Percentiles rank a stretch among this genome's conserved stretches.
These are phyloP conservation scores for Coniferiporia sulphurascens DNA, from an alignment of 1,284 basidiomycete species.

Conservation along the genomic window DNA sequence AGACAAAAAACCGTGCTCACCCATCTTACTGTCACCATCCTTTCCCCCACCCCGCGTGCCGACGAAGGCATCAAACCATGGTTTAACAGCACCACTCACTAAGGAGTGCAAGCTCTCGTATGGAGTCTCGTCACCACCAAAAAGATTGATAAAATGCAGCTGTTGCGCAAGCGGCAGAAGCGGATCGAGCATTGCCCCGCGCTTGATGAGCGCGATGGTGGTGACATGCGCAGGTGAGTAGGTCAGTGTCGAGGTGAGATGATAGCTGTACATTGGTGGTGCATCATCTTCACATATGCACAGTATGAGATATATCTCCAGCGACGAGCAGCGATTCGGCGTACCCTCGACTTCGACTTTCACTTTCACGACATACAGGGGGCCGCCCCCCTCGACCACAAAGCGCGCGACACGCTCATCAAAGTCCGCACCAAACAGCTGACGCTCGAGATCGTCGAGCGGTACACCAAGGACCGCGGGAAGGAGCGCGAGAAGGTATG, in stretches of 20 bases:
- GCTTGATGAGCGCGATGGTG: conserved; percentile 94
- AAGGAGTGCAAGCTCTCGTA: conserved; percentile 97
- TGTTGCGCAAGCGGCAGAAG: conserved; percentile 77
- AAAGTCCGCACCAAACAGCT: conserved; percentile 70
- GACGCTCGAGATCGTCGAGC: conserved; percentile 52
- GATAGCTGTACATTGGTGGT: conserved; percentile 59
- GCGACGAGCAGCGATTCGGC: conserved; percentile 21
- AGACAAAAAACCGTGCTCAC: conserved; percentile 34
- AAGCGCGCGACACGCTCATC: conserved; percentile 70
- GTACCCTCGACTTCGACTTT: conserved; percentile 67
- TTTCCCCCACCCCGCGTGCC: conserved; percentile 70
- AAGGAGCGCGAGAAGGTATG: conserved; percentile 64
- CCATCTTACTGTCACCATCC: conserved; percentile 84
- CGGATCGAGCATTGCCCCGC: conserved; percentile 79
- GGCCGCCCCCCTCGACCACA: conserved; percentile 64
- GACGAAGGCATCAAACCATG: conserved; percentile 98
- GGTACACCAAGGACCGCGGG: conserved; percentile 70
- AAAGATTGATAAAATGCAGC: conserved; percentile 89
- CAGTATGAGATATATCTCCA: conserved; percentile 8
- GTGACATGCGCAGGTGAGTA: conserved; percentile 81
- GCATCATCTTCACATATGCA: conserved; percentile 47
- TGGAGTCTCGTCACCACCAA: conserved; percentile 86
- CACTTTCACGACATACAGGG: conserved; percentile 75
- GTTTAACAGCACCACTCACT: conserved; percentile 93
- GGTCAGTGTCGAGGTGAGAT: conserved; percentile 67